Evolutionary conservation across 176 grass and related monocot genomes (phyloP).

Genomic region (Triticum dicoccoides): DNA sequence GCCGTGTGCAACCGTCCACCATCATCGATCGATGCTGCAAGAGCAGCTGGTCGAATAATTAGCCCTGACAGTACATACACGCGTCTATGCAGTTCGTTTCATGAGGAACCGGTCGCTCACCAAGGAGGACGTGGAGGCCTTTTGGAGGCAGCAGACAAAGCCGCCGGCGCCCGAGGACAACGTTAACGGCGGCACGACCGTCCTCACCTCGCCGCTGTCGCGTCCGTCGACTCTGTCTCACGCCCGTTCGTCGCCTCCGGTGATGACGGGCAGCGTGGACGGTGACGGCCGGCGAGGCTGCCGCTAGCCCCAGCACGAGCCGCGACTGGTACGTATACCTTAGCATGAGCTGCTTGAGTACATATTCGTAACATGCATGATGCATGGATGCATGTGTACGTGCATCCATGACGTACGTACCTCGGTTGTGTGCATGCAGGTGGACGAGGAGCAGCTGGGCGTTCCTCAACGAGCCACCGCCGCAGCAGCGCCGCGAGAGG

Average conservation of each 20-base stretch:
- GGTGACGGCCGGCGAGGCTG: background rate
- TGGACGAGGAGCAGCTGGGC: slow-evolving; percentile 90
- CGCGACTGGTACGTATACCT: slow-evolving; percentile 36
- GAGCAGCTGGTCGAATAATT: background rate
- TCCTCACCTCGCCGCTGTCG: too few relatives aligned
- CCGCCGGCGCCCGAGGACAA: too few relatives aligned
- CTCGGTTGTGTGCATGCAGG: slow-evolving; percentile 21
- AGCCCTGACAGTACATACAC: background rate
- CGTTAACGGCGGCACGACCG: too few relatives aligned
- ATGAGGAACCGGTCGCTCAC: slow-evolving; percentile 77
- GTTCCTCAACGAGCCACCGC: slow-evolving; percentile 86
- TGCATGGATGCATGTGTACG: background rate
- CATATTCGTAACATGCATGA: background rate
- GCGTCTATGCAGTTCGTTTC: slow-evolving; percentile 28
- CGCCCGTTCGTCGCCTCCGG: too few relatives aligned
- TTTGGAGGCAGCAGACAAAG: too few relatives aligned
- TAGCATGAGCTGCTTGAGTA: background rate
- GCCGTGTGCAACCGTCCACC: too few relatives aligned
- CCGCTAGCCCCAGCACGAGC: slow-evolving; percentile 39
- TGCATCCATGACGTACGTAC: background rate
- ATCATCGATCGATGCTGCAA: too few relatives aligned
- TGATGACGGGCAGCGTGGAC: background rate
- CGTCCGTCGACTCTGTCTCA: too few relatives aligned
- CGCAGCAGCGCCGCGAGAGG: background rate
- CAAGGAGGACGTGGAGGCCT: slow-evolving; percentile 58